A percentile compares a stretch with the other conserved stretches of the same genome.
Evolutionary conservation across 257 asterid genomes (phyloP).

Genomic region (Nicotiana noctiflora): DNA sequence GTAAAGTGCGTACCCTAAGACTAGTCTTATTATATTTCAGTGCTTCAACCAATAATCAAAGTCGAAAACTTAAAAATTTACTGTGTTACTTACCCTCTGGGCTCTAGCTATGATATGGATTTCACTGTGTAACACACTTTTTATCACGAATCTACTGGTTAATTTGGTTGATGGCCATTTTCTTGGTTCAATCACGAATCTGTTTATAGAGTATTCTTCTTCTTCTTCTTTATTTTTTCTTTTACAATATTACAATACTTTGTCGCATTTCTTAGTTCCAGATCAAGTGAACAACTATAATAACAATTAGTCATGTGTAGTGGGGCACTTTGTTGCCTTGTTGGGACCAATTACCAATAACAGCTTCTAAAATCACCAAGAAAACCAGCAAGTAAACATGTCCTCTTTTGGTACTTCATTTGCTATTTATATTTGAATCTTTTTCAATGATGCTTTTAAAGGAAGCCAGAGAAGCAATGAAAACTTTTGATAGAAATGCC

Average conservation of each 20-base stretch:
- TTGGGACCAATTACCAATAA: neutral
- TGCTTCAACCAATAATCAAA: too few species aligned
- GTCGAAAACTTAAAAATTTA: too few species aligned
- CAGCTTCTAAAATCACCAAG: neutral
- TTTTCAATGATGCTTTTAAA: neutral
- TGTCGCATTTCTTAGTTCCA: neutral
- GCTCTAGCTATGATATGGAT: too few species aligned
- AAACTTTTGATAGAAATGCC: neutral
- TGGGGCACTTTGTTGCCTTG: neutral
- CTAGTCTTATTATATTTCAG: too few species aligned
- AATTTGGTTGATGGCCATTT: too few species aligned
- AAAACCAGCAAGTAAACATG: neutral
- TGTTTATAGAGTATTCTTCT: too few species aligned
- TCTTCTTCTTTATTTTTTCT: too few species aligned
- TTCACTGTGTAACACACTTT: too few species aligned
- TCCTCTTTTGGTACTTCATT: neutral
- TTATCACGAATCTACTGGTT: too few species aligned
- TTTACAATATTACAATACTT: neutral
- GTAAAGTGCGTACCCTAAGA: too few species aligned
- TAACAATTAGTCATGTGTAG: neutral
- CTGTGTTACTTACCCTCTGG: too few species aligned
- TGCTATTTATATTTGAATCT: neutral
- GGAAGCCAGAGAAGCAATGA: neutral
- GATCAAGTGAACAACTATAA: neutral
- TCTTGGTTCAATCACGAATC: too few species aligned